Base-by-base conservation (phyloP, 441 rosid species). In the Geranium incanum region DNA sequence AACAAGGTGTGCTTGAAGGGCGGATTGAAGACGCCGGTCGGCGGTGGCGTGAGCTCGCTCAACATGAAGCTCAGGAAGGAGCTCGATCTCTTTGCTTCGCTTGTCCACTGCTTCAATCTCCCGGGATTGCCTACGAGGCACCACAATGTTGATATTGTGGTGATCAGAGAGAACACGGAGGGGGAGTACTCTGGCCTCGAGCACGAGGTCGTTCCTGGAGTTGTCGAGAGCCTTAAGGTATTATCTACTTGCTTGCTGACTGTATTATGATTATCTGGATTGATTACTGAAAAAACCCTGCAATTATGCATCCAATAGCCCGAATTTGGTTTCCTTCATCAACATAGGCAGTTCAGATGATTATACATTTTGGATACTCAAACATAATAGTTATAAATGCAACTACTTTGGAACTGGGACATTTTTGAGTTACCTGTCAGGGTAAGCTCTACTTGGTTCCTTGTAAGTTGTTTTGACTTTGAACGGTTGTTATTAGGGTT, bases 191-290 rank as follows among this genome's bases (percentile, higher is more conserved):
- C 97, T 1, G 99, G 99, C 0, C 90, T 95, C 59, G 98, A 95
- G 73, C 98, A 95, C 36, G 98, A 95, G 76, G 99, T 92, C 41
- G 97, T 95, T 71, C 97, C 97, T n/a, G 99, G 98, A 12, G 99
- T 95, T 3, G 97, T 95, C 39, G 97, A 95, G 83, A 92, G 96
- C 77, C 96, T 92, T 70, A 95, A 95, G 99, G 99, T 92, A 76
- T 69, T 4, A 50, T 63, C 33, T 0, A 23, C 33, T 36, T 15
- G 9, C 19, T 60, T 45, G 13, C 13, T 6, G 13, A 12, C 11
- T 45, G 13, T 6, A 45, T n/a, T 16, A 37, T 68, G 16, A 12
- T 28, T 1, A 23, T 23, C 33, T 23, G 33, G 1, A 23, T 23
- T 23, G 33, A 23, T n/a, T n/a, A n/a, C n/a, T n/a, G n/a, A 23